Evolutionary conservation across 164 flowering plant species (phyloP), one percentile per base, ranked within the genome.

Genomic region (Kalanchoe fedtschenkoi): DNA sequence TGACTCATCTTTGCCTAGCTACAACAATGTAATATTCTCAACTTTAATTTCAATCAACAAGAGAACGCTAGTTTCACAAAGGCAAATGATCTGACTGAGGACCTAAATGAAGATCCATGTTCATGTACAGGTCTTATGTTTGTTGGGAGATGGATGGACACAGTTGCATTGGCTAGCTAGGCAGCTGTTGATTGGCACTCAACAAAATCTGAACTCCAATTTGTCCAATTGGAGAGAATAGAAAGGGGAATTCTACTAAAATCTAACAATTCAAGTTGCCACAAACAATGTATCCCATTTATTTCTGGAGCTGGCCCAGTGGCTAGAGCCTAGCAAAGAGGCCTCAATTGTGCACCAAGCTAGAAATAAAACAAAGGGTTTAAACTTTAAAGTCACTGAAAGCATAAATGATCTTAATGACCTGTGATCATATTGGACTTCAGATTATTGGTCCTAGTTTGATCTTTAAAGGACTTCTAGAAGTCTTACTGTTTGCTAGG

Each of bases 71-170:
- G 39, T 37, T 37, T 37, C 39, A 8, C 11, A 37, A 37, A 37
- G 13, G 39, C 39, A 37, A 47, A 22, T 22, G 29, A 47, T 47
- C 28, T 22, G 29, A 47, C 11, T 9, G 54, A 47, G 22, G 54
- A 47, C 54, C 13, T 2, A 47, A 47, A 47, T 47, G 54, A 10
- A 47, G 26, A 14, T 47, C 29, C 54, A 47, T 21, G 54, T 22
- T 47, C 54, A 22, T 47, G 29, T 47, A 47, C 54, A 47, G 54
- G 54, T 47, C 54, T 22, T 47, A 21, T 47, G 54, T 47, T 47
- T 51, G 56, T 51, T 24, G 54, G 24, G 53, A 44, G 22, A 47
- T 47, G 54, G 54, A 47, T 47, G 30, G 54, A 47, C 28, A 47
- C 2, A 47, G 54, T 6, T 47, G 29, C 54, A 28, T 47, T 47